Conservation (phyloP, 1,284 basidiomycete species). For the Kalmanozyma brasiliensis region DNA sequence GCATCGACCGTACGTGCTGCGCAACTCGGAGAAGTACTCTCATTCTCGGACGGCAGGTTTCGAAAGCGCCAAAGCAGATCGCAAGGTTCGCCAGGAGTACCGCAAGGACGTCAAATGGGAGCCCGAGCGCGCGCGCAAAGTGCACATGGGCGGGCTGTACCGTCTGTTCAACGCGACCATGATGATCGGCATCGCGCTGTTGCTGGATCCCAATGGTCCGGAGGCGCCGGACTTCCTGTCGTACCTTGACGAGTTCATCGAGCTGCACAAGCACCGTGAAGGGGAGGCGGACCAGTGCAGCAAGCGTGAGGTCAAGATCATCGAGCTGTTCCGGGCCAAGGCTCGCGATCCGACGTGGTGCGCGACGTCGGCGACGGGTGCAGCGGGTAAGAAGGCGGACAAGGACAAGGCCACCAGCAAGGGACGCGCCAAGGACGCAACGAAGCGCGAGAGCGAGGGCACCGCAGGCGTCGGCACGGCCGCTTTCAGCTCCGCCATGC, state of each 20-base stretch:
- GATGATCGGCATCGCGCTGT: slow-evolving; percentile 63
- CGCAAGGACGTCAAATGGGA: slow-evolving; percentile 59
- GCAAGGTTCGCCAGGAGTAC: slow-evolving; percentile 57
- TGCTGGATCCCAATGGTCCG: slow-evolving; percentile 53
- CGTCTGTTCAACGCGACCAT: slow-evolving; percentile 62
- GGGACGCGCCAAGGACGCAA: slow-evolving; percentile 17
- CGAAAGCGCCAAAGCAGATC: slow-evolving; percentile 57
- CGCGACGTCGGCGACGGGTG: slow-evolving; percentile 48
- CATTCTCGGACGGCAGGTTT: slow-evolving; percentile 58
- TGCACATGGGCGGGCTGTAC: slow-evolving; percentile 63
- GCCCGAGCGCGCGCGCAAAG: slow-evolving; percentile 50
- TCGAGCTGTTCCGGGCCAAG: slow-evolving; percentile 62
- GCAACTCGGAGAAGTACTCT: slow-evolving; percentile 58
- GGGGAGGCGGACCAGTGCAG: slow-evolving; percentile 60
- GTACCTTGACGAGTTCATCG: slow-evolving; percentile 63
- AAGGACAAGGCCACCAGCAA: slow-evolving; percentile 20
- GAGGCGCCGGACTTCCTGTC: slow-evolving; percentile 53
- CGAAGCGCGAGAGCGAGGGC: slow-evolving; percentile 24
- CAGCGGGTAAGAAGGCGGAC: slow-evolving; percentile 16
- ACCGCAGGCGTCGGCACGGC: slow-evolving; percentile 42
- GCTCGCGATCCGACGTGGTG: slow-evolving; percentile 61
- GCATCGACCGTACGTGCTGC: slow-evolving; percentile 62
- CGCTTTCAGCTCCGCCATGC: slow-evolving; percentile 45
- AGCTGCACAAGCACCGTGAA: slow-evolving; percentile 48
- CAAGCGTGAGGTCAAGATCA: slow-evolving; percentile 64